Percentiles rank a stretch among this genome's conserved stretches.
Evolutionary conservation across 768 basidiomycete species (phyloP).

Genomic region (Peribolospora baueri): DNA sequence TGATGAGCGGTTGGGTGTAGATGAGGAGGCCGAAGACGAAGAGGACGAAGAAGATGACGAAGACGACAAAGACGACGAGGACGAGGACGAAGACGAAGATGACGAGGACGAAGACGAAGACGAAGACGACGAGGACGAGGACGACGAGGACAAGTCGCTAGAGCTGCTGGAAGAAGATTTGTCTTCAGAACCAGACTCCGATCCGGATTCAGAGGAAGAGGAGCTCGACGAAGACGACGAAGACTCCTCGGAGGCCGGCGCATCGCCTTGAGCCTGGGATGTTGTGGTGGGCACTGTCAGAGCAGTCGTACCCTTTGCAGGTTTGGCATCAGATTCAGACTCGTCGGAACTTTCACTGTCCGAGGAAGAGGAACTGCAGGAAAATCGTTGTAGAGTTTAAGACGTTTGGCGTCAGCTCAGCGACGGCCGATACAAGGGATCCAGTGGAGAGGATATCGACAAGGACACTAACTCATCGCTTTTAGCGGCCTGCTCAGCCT

Average conservation of each 20-base stretch:
- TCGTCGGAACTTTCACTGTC: slow-evolving; percentile 5
- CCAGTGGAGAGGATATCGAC: too few species aligned
- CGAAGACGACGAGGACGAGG: slow-evolving; percentile 13
- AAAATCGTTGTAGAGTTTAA: too few species aligned
- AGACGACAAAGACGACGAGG: slow-evolving; percentile 15
- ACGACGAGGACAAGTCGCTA: slow-evolving; percentile 14
- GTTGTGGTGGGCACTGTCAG: background rate
- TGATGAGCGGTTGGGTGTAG: too few species aligned
- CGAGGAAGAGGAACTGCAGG: background rate
- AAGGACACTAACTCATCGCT: too few species aligned
- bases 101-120: slow-evolving; percentile 10
- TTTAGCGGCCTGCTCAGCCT: too few species aligned
- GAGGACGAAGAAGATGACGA: too few species aligned
- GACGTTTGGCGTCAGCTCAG: too few species aligned
- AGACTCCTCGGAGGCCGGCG: slow-evolving; percentile 2
- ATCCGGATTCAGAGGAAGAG: slow-evolving; percentile 6
- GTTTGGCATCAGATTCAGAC: slow-evolving; percentile 8
- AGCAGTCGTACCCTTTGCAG: background rate
- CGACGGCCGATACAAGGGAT: too few species aligned
- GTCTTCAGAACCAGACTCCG: slow-evolving; percentile 10
- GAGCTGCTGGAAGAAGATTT: slow-evolving; percentile 5
- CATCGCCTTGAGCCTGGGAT: background rate
- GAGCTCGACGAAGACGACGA: slow-evolving; percentile 12
- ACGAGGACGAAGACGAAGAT: slow-evolving; percentile 12
- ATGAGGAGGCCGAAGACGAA: too few species aligned